Evolutionary conservation across 257 asterid species (phyloP).

Genomic region (Lycium barbarum): DNA sequence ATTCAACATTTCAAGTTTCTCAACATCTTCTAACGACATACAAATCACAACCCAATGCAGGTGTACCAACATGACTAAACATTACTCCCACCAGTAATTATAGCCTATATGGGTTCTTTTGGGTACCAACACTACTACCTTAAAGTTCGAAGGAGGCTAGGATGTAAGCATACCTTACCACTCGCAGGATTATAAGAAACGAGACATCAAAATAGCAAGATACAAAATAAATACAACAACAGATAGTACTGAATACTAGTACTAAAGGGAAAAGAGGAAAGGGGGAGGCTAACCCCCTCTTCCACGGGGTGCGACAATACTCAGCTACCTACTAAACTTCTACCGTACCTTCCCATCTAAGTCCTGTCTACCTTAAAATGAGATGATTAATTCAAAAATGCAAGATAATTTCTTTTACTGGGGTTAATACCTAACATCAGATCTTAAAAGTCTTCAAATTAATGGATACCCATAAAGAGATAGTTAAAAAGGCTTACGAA

Average conservation of each 20-base stretch:
- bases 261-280: too few relatives aligned
- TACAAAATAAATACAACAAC: too few relatives aligned
- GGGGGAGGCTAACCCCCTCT: too few relatives aligned
- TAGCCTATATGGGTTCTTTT: background rate
- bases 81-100: background rate
- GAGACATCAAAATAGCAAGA: too few relatives aligned
- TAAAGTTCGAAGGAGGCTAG: background rate
- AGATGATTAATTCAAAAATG: background rate
- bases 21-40: background rate
- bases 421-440: background rate
- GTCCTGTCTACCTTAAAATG: too few relatives aligned
- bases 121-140: background rate
- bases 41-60: background rate
- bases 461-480: too few relatives aligned
- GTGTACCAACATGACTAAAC: background rate
- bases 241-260: too few relatives aligned
- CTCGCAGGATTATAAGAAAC: too few relatives aligned
- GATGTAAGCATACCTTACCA: too few relatives aligned
- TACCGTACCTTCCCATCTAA: too few relatives aligned
- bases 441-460: background rate
- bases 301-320: too few relatives aligned
- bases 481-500: conserved; percentile 15
- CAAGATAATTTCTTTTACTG: background rate
- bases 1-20: background rate
- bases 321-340: too few relatives aligned